A percentile compares a stretch with the other conserved stretches of the same genome.
Evolutionary conservation across 148 eudicot species (phyloP).

Genomic region (Camellia granthamiana): DNA sequence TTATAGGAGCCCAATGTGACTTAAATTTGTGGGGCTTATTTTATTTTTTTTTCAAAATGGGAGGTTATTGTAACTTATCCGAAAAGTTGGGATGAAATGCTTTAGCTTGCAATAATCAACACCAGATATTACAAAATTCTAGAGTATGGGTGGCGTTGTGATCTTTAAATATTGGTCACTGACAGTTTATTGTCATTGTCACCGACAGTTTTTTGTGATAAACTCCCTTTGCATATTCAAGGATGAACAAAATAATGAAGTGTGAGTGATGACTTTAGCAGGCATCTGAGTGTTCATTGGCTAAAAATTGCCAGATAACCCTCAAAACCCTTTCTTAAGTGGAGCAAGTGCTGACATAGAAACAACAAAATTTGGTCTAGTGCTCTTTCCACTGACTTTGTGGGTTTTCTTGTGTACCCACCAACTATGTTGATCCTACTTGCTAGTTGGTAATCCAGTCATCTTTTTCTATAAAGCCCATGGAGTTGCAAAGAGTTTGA

Average conservation of each 20-base stretch:
- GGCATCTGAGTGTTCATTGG: background rate
- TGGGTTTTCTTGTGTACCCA: too few relatives aligned
- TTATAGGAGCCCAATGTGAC: too few relatives aligned
- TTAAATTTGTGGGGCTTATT: too few relatives aligned
- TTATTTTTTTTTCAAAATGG: too few relatives aligned
- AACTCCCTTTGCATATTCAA: background rate
- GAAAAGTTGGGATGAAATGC: too few relatives aligned
- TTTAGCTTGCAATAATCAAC: too few relatives aligned
- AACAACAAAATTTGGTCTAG: conserved; percentile 1
- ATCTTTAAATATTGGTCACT: background rate
- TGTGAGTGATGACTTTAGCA: background rate
- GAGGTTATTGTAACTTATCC: too few relatives aligned
- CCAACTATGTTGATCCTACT: background rate
- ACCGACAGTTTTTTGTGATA: background rate
- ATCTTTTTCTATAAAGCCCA: background rate
- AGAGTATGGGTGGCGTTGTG: conserved; percentile 2
- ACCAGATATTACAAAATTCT: background rate
- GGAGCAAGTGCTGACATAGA: conserved; percentile 12
- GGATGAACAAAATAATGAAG: background rate
- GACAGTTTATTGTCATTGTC: background rate
- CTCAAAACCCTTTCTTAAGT: background rate
- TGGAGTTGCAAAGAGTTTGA: background rate
- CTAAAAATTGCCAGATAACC: background rate
- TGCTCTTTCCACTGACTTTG: conserved; percentile 24
- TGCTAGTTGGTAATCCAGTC: conserved; percentile 4